A percentile compares a stretch with the other conserved stretches of the same genome.
phyloP scores from a whole-genome alignment of 352 stramenopile species.

The Achlya hypogyna region DNA sequence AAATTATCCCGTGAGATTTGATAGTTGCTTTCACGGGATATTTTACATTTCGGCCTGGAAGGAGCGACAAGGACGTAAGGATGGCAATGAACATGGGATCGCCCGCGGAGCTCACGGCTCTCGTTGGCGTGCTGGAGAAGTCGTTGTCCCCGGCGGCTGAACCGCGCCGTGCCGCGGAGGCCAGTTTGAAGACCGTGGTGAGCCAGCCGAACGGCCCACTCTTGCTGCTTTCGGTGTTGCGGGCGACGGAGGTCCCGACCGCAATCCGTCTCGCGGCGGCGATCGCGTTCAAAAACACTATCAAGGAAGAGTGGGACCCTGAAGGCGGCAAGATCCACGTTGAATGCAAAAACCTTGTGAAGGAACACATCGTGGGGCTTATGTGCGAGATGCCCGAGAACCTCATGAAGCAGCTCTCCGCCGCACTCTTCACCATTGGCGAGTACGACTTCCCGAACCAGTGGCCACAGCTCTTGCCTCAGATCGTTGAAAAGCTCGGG shows the following conservation, averaged over 20 bases:
- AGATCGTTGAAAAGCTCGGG: constrained; percentile 90
- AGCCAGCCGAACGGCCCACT: constrained; percentile 63
- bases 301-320: constrained; percentile 96
- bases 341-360: constrained; percentile 91
- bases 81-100: constrained; percentile 22
- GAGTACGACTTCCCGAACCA: constrained; percentile 95
- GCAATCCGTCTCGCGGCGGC: constrained; percentile 64
- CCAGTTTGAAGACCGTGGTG: constrained; percentile 50
- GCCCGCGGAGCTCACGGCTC: constrained; percentile 16
- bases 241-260: constrained; percentile 43
- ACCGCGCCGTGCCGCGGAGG: constrained; percentile 60
- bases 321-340: constrained; percentile 64
- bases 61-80: background rate
- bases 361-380: constrained; percentile 97
- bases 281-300: constrained; percentile 96
- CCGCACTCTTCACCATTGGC: constrained; percentile 95
- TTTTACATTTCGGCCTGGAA: constrained; percentile 3
- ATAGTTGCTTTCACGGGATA: background rate
- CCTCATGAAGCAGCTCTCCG: constrained; percentile 93
- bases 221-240: constrained; percentile 60
- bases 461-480: constrained; percentile 92
- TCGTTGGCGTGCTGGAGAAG: constrained; percentile 38
- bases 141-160: constrained; percentile 65
- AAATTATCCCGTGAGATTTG: background rate
- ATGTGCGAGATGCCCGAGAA: constrained; percentile 94